Evolutionary conservation across 495 filamentous ascomycete genomes (phyloP).

Genomic region (Evernia prunastri): DNA sequence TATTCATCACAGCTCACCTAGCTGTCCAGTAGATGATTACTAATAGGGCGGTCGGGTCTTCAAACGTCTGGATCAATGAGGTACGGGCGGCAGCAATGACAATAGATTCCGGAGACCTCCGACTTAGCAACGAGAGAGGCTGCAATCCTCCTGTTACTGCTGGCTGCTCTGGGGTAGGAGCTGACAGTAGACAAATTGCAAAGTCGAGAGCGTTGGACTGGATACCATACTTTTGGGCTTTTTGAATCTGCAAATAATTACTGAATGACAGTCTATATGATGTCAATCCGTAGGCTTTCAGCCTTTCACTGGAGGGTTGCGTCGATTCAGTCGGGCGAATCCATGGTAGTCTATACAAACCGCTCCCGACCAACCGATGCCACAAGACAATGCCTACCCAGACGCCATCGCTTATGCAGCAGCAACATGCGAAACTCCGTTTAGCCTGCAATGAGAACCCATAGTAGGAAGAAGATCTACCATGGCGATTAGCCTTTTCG

Average conservation of each 20-base stretch:
- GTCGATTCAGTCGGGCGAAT: background rate
- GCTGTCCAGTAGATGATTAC: background rate
- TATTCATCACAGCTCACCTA: background rate
- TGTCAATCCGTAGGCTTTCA: background rate
- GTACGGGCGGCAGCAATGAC: too few species aligned
- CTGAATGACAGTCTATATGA: background rate
- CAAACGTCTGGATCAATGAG: too few species aligned
- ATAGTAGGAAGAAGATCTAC: slow-evolving; percentile 33
- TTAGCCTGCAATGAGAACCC: slow-evolving; percentile 36
- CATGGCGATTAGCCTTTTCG: background rate
- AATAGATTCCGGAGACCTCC: too few species aligned
- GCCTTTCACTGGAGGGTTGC: background rate
- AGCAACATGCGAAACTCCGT: background rate
- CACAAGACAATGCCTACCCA: slow-evolving; percentile 2
- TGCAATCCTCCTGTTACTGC: too few species aligned
- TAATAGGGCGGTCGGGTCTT: too few species aligned
- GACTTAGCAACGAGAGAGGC: too few species aligned
- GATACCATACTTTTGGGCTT: background rate
- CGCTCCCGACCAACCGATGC: background rate
- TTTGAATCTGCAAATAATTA: background rate
- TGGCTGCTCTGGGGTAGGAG: background rate
- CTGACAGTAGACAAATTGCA: background rate
- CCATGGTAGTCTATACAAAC: slow-evolving; percentile 10
- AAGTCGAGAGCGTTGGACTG: background rate
- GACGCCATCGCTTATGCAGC: slow-evolving; percentile 15